phyloP scores from a whole-genome alignment of 2,329 filamentous ascomycete species.

The Diplocarpon mali region DNA sequence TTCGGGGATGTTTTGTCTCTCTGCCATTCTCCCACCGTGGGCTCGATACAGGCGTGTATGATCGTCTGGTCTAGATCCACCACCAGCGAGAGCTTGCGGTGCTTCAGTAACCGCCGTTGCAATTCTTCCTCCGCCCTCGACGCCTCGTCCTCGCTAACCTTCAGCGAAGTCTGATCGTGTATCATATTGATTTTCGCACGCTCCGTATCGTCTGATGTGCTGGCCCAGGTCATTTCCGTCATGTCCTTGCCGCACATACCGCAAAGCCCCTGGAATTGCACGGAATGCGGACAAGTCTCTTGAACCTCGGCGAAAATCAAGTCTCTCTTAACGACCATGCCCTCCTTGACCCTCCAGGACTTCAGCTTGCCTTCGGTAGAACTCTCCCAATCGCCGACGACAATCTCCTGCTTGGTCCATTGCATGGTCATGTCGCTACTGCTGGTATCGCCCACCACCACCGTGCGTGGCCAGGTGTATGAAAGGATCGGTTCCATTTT shows the following conservation, averaged over 20 bases:
- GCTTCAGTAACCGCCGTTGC: slow-evolving; percentile 68
- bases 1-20: slow-evolving; percentile 81
- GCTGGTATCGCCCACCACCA: slow-evolving; percentile 47
- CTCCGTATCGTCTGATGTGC: slow-evolving; percentile 64
- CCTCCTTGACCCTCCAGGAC: slow-evolving; percentile 63
- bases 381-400: slow-evolving; percentile 67
- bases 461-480: slow-evolving; percentile 75
- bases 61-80: slow-evolving; percentile 98
- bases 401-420: slow-evolving; percentile 57
- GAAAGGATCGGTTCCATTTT: slow-evolving; percentile 71
- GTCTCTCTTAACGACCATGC: slow-evolving; percentile 50
- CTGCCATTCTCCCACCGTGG: slow-evolving; percentile 93
- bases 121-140: slow-evolving; percentile 73
- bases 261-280: slow-evolving; percentile 86
- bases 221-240: slow-evolving; percentile 81
- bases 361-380: slow-evolving; percentile 70
- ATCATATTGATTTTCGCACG: slow-evolving; percentile 92
- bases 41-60: slow-evolving; percentile 95
- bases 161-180: slow-evolving; percentile 80
- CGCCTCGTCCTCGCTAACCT: slow-evolving; percentile 74
- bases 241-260: slow-evolving; percentile 92
- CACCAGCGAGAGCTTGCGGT: slow-evolving; percentile 80
- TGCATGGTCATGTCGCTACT: slow-evolving; percentile 43
- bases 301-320: slow-evolving; percentile 62
- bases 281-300: slow-evolving; percentile 81